Base-by-base conservation (phyloP, 352 stramenopile genomes). In the Pythium brassicae region DNA sequence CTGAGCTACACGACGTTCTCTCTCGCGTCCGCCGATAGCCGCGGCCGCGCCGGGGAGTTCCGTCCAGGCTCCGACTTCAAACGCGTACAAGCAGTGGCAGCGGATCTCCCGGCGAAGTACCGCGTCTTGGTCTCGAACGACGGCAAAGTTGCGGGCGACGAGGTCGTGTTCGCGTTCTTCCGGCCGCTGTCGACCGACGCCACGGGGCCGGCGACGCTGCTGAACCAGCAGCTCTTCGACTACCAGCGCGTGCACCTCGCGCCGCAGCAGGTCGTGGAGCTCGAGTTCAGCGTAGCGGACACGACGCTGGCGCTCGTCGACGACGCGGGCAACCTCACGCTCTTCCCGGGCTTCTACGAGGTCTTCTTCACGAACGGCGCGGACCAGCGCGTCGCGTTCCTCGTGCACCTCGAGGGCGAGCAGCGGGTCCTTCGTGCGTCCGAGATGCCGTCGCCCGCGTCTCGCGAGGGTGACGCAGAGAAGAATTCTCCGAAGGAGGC, bases 1-100 rank as follows among this genome's bases (percentile, higher is more conserved):
- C 72, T 97, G 37, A 95, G 81, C 51, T 98, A 98, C 74, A 96
- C 91, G 4, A 87, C 55, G 27, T 97, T 97, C 47, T 68, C 63
- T 0, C 47, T 91, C 11, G 52, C 35, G 6, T 57, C 69, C 12
- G 59, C 58, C 8, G 42, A 23, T 3, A 25, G 40, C 20, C 11
- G 42, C 14, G n/a, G 20, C 8, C 42, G 42, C 20, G 26, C n/a
- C 10, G 42, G 42, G 8, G 42, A 47, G 42, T 9, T 19, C 42
- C 23, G n/a, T 17, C 42, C 42, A 2, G 42, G 42, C 0, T 34
- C 46, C 11, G 60, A 39, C n/a, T 62, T 14, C 25, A n/a, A 53
- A 17, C 29, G 26, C n/a, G 43, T 61, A 19, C 44, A 76, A 47
- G 35, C 78, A 2, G 61, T 89, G 23, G 76, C 74, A 2, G 47